These are phyloP conservation scores for Gracilaria gracilis DNA, from an alignment of 23 red algal genomes.

Conservation along the genomic window DNA sequence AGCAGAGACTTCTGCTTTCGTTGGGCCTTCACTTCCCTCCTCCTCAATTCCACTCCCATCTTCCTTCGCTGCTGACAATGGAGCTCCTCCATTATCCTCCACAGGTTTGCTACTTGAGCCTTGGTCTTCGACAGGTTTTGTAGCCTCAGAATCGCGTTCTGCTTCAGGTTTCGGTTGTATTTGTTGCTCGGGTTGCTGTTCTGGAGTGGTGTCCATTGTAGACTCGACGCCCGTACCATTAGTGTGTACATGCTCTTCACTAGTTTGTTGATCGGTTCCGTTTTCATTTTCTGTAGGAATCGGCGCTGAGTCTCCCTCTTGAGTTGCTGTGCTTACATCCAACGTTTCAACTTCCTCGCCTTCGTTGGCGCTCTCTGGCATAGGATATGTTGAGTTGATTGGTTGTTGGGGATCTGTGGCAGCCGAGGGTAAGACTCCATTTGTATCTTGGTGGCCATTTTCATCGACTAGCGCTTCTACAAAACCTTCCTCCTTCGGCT, in stretches of 20 bases:
- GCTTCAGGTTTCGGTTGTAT: background rate
- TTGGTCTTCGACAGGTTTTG: background rate
- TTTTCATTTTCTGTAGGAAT: background rate
- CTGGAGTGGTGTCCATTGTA: background rate
- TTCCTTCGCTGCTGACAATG: background rate
- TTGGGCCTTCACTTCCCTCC: background rate
- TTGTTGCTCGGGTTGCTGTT: background rate
- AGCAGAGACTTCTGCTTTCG: slow-evolving; percentile 36
- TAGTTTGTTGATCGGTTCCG: background rate
- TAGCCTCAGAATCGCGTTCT: background rate
- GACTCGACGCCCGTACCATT: background rate
- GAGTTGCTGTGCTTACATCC: slow-evolving; percentile 25
- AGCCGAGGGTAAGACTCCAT: background rate
- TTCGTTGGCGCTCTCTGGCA: background rate
- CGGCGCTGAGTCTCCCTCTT: background rate
- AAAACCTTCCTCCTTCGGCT: slow-evolving; percentile 53
- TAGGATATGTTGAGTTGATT: background rate
- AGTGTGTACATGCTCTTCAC: background rate
- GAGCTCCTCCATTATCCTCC: background rate
- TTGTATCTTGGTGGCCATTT: background rate
- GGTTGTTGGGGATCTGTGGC: background rate
- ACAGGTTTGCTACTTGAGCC: background rate
- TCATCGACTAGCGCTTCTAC: slow-evolving; percentile 35
- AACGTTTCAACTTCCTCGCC: slow-evolving; percentile 46
- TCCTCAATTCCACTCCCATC: background rate